Evolutionary conservation across 208 protist genomes (phyloP), one percentile per base, ranked within the genome.

Genomic region (Jaenimonas drosophilae): DNA sequence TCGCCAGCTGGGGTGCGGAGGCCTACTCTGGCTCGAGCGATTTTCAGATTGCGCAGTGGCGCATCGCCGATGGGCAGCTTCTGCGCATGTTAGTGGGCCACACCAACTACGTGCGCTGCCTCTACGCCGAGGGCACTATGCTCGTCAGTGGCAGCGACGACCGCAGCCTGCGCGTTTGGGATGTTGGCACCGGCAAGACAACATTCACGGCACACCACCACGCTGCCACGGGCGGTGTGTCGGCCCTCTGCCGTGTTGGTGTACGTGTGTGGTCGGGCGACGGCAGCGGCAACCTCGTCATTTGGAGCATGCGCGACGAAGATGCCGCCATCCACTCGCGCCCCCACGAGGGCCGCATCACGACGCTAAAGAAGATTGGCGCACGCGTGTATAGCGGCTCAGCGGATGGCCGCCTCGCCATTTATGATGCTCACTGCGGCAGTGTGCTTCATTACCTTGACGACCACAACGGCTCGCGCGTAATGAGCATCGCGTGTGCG

Each of bases 211-310:
- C 25, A 20, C 19, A 5, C 30, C 3, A 41, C 26, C 27, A 23
- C 29, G 3, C 4, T 3, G 6, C 12, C 11, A 17, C 1, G 12
- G 69, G 70, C 23, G 77, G 78, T n/a, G 76, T 91, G 9, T 88
- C 78, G 17, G 73, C 75, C 44, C 57, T 91, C 42, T 86, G 75
- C 43, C 75, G 83, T 2, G 77, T 86, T 3, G 83, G 83, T 4
- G 68, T 83, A 16, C 70, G 54, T n/a, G 86, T 91, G 75, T 91
- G 83, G 83, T 88, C 83, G 3, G 83, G 83, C 17, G 83, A 91
- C 49, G 56, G 85, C 27, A 69, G 60, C 28, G 83, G 83, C 9
- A 37, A 42, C 36, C 49, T 91, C 5, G 52, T 54, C n/a, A 70
- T 76, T 25, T 91, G 83, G 83, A 56, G 52, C 43, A 54, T 91